Conservation (phyloP, 2,329 filamentous ascomycete species). For the Bipolaris oryzae region DNA sequence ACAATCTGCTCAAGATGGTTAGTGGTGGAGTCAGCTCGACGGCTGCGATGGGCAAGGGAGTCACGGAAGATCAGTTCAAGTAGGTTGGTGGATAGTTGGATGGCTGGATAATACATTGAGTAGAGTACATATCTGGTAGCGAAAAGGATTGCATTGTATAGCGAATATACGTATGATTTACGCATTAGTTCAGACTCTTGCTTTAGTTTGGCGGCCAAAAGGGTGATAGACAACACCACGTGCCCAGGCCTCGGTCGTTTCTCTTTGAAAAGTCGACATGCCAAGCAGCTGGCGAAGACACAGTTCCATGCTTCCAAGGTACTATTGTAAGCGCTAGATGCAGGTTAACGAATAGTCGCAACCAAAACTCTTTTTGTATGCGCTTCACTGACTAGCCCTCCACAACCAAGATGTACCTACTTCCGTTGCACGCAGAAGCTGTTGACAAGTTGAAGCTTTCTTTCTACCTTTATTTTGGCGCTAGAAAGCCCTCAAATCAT, state of each 20-base stretch:
- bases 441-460: not conserved
- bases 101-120: not conserved
- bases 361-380: too few relatives aligned
- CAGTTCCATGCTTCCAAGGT: too few relatives aligned
- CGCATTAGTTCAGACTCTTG: not conserved
- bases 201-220: not conserved
- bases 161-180: not conserved
- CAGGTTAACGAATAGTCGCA: too few relatives aligned
- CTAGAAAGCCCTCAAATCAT: not conserved
- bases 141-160: not conserved
- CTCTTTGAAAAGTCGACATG: too few relatives aligned
- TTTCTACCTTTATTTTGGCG: not conserved
- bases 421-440: not conserved
- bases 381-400: too few relatives aligned
- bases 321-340: too few relatives aligned
- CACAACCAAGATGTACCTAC: too few relatives aligned
- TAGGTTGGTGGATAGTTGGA: conserved; percentile 3
- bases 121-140: not conserved
- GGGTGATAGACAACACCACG: not conserved
- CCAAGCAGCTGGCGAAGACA: too few relatives aligned
- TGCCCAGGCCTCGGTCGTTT: too few relatives aligned
- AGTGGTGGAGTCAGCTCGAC: conserved; percentile 90
- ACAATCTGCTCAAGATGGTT: conserved; percentile 96
- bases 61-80: conserved; percentile 97
- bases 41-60: conserved; percentile 94